Base-by-base conservation (phyloP, 2,329 filamentous ascomycete genomes). In the Monascus ruber region DNA sequence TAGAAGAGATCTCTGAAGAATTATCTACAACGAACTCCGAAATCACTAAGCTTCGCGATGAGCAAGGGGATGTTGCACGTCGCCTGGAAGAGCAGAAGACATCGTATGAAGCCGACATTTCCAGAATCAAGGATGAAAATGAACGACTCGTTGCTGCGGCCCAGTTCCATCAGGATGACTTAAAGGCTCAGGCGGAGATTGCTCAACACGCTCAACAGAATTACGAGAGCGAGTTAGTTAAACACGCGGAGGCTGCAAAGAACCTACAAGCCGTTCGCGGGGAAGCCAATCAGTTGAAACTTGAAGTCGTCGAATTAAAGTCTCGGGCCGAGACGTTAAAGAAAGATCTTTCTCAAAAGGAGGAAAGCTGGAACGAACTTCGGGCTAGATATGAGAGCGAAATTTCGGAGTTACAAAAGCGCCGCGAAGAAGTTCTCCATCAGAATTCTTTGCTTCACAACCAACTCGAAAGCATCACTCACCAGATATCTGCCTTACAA, bases 231-330 rank as follows among this genome's bases (percentile, higher is more conserved):
- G 91, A 98, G 60, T 73, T 98, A 7, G 76, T 94, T 53, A 95
- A 91, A 66, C 91, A 98, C 63, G 89, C 88, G 1, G 86, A 95
- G 48, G 91, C 89, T n/a, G 85, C 89, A 8, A 88, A 87, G 63
- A 76, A 78, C 29, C 71, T 95, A 9, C 86, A 94, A 50, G 73
- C 73, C 38, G 70, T 94, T 36, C 84, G 91, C 37, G 71, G 72
- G 4, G 86, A 96, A 47, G 76, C 84, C 61, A 91, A 94, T 53
- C 71, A 85, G 49, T 65, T 96, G 44, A 88, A 85, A 64, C 82
- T 83, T 1, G 77, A 93, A 43, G 72, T 86, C 3, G 80, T 83
- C 9, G 76, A 81, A 24, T 71, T 84, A 53, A 82, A 77, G 54
- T 79, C 84, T 0, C 85, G 95, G 57, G 84, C 85, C 0, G 87